Evolutionary conservation across 2,329 filamentous ascomycete species (phyloP).

Genomic region (Fusarium burgessii): DNA sequence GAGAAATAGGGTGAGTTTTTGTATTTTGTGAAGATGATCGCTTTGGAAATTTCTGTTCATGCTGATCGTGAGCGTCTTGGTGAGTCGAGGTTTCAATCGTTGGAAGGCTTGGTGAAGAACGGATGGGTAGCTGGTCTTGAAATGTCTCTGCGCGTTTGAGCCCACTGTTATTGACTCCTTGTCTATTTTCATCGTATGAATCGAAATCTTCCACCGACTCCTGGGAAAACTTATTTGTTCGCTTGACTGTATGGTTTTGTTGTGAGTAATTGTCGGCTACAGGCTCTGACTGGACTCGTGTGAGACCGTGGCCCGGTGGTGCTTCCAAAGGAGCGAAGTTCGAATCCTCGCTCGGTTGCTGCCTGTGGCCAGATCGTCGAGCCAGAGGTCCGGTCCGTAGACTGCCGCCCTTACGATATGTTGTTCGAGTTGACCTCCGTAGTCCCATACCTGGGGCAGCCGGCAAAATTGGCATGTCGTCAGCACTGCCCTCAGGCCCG

Average conservation of each 20-base stretch:
- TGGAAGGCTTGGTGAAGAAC: constrained; percentile 52
- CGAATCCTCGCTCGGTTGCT: constrained; percentile 68
- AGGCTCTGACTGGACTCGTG: constrained; percentile 78
- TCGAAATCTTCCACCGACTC: constrained; percentile 59
- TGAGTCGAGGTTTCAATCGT: constrained; percentile 74
- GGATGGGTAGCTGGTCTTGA: constrained; percentile 51
- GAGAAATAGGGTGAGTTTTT: constrained; percentile 59
- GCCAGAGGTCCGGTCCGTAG: constrained; percentile 82
- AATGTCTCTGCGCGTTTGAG: constrained; percentile 42
- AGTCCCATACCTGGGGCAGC: constrained; percentile 82
- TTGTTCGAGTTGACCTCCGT: constrained; percentile 90
- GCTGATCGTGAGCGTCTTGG: constrained; percentile 52
- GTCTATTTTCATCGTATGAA: constrained; percentile 57
- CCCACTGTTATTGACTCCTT: constrained; percentile 47
- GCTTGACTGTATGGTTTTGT: constrained; percentile 62
- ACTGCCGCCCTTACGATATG: constrained; percentile 88
- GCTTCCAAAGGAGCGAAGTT: constrained; percentile 57
- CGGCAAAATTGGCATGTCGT: constrained; percentile 89
- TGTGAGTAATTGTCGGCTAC: constrained; percentile 66
- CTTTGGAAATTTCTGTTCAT: constrained; percentile 59
- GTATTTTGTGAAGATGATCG: constrained; percentile 66
- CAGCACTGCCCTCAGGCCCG: constrained; percentile 59
- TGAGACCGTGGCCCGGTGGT: constrained; percentile 64
- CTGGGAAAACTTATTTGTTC: constrained; percentile 62
- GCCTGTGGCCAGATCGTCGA: constrained; percentile 74